Evolutionary conservation across 2,329 filamentous ascomycete species (phyloP).

Genomic region (Fusarium miscanthi): DNA sequence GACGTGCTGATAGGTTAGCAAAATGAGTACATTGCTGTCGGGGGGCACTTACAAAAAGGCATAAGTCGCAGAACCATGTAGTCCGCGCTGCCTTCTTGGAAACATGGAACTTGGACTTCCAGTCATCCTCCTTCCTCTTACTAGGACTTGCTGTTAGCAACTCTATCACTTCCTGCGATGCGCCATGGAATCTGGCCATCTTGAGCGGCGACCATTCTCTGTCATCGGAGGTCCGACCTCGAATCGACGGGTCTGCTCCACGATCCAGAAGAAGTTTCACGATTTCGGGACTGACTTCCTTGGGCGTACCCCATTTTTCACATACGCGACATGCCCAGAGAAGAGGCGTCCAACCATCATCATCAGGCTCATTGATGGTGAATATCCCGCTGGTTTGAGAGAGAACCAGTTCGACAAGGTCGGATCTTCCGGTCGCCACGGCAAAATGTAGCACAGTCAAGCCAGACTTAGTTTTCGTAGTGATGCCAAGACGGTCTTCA

Average conservation of each 20-base stretch:
- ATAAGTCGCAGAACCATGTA: not conserved
- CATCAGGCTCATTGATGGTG: not conserved
- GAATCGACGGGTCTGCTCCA: not conserved
- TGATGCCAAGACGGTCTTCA: not conserved
- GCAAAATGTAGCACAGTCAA: not conserved
- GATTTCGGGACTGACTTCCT: not conserved
- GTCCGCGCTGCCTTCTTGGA: not conserved
- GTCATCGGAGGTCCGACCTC: not conserved
- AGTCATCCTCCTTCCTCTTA: not conserved
- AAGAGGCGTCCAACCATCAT: not conserved
- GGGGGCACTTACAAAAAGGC: not conserved
- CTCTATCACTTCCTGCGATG: not conserved
- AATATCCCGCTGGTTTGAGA: not conserved
- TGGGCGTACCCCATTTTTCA: not conserved
- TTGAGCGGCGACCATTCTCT: not conserved
- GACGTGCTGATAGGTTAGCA: not conserved
- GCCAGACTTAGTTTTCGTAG: not conserved
- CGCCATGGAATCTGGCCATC: not conserved
- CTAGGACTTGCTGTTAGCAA: not conserved
- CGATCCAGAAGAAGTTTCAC: not conserved
- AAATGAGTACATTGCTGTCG: rapidly evolving
- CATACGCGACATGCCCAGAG: not conserved
- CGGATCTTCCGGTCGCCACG: not conserved
- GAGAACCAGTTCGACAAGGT: not conserved
- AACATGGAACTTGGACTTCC: not conserved